Conservation (phyloP, 257 asterid species). For the Nicotiana paniculata region DNA sequence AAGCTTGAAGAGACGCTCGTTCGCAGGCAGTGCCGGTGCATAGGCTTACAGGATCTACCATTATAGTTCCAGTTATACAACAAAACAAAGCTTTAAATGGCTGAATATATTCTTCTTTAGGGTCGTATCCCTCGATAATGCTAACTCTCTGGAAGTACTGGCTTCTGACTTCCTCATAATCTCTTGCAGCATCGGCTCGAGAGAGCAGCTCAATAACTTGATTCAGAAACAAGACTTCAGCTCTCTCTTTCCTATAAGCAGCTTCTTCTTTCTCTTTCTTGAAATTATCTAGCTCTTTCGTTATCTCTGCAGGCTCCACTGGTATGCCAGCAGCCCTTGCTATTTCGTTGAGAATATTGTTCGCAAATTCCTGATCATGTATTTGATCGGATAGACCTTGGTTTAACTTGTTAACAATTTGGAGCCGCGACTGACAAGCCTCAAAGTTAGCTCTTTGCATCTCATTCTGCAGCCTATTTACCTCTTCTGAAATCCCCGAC, state of each 20-base stretch:
- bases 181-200: conserved; percentile 55
- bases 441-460: conserved; percentile 54
- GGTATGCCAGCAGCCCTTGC: conserved; percentile 52
- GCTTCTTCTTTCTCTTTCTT: conserved; percentile 58
- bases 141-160: conserved; percentile 42
- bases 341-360: conserved; percentile 37
- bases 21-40: conserved; percentile 66
- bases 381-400: conserved; percentile 38
- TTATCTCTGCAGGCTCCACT: conserved; percentile 40
- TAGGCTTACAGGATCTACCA: conserved; percentile 59
- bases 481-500: conserved; percentile 47
- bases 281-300: conserved; percentile 43
- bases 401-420: conserved; percentile 43
- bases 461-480: conserved; percentile 40
- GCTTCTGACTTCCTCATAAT: conserved; percentile 40
- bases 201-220: conserved; percentile 58
- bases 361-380: conserved; percentile 43
- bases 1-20: conserved; percentile 37
- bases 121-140: conserved; percentile 31
- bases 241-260: conserved; percentile 44
- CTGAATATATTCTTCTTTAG: conserved; percentile 41
- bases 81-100: conserved; percentile 51
- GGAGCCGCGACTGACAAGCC: conserved; percentile 31
- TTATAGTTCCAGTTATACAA: conserved; percentile 34
- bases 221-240: conserved; percentile 53